Evolutionary conservation across 2,329 filamentous ascomycete species (phyloP).

Genomic region (Fusarium musae): DNA sequence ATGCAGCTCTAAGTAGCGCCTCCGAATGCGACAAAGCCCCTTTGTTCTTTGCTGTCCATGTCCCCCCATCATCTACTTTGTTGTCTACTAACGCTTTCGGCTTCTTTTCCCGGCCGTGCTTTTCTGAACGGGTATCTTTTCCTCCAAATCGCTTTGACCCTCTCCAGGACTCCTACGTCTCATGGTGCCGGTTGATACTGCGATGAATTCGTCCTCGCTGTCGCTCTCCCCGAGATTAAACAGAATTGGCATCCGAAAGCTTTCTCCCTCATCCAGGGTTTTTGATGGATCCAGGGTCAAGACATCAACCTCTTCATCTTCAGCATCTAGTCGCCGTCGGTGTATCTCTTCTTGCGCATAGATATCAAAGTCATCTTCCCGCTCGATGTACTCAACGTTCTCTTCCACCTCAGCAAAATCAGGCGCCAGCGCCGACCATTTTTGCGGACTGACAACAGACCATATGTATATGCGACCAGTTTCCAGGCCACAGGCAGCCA

Average conservation of each 20-base stretch:
- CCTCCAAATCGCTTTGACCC: conserved; percentile 68
- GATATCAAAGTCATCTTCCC: conserved; percentile 97
- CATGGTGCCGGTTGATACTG: conserved; percentile 81
- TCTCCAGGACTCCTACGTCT: conserved; percentile 84
- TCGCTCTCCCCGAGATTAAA: conserved; percentile 93
- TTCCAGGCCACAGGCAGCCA: conserved; percentile 92
- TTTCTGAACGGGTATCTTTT: conserved; percentile 54
- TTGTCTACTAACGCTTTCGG: conserved; percentile 49
- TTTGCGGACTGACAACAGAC: conserved; percentile 94
- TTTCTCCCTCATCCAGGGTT: conserved; percentile 66
- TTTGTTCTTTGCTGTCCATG: conserved; percentile 23
- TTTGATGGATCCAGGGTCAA: conserved; percentile 78
- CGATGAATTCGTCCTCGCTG: conserved; percentile 87
- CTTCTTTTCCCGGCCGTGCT: conserved; percentile 49
- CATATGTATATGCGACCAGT: conserved; percentile 94
- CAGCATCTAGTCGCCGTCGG: conserved; percentile 86
- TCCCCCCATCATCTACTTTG: conserved; percentile 6
- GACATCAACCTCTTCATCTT: conserved; percentile 95
- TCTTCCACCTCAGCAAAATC: conserved; percentile 98
- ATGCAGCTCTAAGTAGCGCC: conserved; percentile 28
- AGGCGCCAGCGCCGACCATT: conserved; percentile 95
- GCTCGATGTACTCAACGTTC: conserved; percentile 95
- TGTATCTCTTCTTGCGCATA: conserved; percentile 95
- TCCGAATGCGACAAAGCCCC: conserved; percentile 25
- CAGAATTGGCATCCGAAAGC: conserved; percentile 94